phyloP scores from a whole-genome alignment of 495 filamentous ascomycete species.

The Rostrohypoxylon terebratum region DNA sequence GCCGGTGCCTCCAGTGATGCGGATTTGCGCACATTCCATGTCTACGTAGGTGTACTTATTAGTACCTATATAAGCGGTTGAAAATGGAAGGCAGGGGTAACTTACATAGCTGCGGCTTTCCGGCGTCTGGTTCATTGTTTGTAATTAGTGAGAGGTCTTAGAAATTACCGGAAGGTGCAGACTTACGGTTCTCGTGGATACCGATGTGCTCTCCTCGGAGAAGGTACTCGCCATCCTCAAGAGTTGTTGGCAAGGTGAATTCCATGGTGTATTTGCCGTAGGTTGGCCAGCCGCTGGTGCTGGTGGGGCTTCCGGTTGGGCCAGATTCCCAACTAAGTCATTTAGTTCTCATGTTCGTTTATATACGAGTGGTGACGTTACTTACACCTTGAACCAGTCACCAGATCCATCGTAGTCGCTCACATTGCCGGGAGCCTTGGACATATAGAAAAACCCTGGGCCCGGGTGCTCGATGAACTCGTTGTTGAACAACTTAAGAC shows the following conservation, averaged over 20 bases:
- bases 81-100: conserved; percentile 36
- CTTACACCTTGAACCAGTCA: conserved; percentile 66
- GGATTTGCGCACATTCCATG: conserved; percentile 66
- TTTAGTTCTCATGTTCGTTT: conserved; percentile 12
- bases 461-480: conserved; percentile 62
- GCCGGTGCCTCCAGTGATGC: conserved; percentile 60
- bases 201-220: conserved; percentile 68
- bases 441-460: conserved; percentile 61
- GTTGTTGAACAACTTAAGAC: conserved; percentile 60
- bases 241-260: conserved; percentile 62
- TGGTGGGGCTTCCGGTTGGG: conserved; percentile 45
- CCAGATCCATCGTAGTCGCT: conserved; percentile 61
- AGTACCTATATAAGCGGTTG: conserved; percentile 11
- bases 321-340: conserved; percentile 48
- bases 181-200: conserved; percentile 58
- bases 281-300: conserved; percentile 52
- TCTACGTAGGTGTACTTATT: conserved; percentile 59
- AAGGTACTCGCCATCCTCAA: conserved; percentile 66
- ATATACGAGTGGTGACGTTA: conserved; percentile 28
- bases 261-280: conserved; percentile 56
- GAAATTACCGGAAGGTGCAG: conserved; percentile 1
- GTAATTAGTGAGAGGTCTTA: conserved; percentile 18
- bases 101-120: conserved; percentile 46
- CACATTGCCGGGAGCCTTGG: conserved; percentile 58
- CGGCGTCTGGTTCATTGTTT: conserved; percentile 20